Conservation (phyloP, 257 asterid genomes). For the Marsdenia floribunda region DNA sequence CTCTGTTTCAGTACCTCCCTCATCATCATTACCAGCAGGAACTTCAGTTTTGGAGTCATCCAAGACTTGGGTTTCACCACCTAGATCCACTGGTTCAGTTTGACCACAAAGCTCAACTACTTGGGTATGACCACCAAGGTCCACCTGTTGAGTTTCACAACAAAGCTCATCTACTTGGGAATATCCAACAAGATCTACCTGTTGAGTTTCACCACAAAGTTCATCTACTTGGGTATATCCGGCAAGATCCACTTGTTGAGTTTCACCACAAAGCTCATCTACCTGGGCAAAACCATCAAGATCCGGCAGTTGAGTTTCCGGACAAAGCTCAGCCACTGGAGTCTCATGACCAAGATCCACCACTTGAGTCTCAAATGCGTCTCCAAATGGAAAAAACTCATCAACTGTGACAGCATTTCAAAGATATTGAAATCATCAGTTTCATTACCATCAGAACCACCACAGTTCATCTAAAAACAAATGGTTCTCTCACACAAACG, state of each 20-base stretch:
- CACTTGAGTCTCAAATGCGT: constrained; percentile 52
- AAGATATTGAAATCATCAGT: constrained; percentile 25
- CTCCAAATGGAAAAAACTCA: constrained; percentile 41
- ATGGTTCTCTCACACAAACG: neutral
- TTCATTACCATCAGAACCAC: constrained; percentile 23
- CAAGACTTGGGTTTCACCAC: constrained; percentile 54
- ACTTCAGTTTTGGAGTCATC: constrained; percentile 33
- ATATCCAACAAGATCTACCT: constrained; percentile 19
- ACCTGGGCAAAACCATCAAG: constrained; percentile 28
- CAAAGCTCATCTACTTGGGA: constrained; percentile 25
- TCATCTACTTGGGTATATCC: constrained; percentile 30
- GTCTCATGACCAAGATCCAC: constrained; percentile 23
- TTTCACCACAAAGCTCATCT: constrained; percentile 16
- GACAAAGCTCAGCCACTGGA: constrained; percentile 20
- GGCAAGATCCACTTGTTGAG: constrained; percentile 16
- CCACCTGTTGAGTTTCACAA: constrained; percentile 19
- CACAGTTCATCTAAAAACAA: constrained; percentile 17
- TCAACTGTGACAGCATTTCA: constrained; percentile 33
- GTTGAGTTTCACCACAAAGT: constrained; percentile 18
- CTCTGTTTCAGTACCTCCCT: constrained; percentile 35
- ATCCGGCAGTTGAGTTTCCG: constrained; percentile 25
- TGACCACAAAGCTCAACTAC: constrained; percentile 14
- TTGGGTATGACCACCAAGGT: constrained; percentile 29
- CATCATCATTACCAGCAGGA: constrained; percentile 29
- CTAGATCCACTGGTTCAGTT: constrained; percentile 15